Evolutionary conservation across 306 rosid genomes (phyloP).

Genomic region (Corylus americana): DNA sequence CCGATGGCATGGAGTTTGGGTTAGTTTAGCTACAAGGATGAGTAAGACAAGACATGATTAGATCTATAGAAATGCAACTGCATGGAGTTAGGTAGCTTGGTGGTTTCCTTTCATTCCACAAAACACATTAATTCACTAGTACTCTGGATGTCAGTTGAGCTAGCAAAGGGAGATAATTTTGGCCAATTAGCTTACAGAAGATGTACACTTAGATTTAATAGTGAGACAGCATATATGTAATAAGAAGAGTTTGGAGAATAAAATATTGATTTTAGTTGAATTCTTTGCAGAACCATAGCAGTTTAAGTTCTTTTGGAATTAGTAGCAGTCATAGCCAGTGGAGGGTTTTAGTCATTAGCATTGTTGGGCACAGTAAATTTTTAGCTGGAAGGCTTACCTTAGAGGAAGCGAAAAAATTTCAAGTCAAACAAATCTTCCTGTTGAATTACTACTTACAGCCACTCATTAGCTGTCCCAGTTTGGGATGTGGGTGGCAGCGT

Average conservation of each 20-base stretch:
- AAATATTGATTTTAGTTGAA: neutral
- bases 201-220: neutral
- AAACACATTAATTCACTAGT: neutral
- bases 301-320: neutral
- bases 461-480: neutral
- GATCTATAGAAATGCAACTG: neutral
- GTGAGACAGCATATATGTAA: neutral
- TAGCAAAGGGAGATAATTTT: neutral
- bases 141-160: neutral
- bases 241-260: neutral
- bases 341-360: neutral
- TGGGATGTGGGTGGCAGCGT: neutral
- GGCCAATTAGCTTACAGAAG: neutral
- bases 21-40: neutral
- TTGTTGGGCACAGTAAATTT: neutral
- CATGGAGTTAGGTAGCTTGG: neutral
- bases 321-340: neutral
- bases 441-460: neutral
- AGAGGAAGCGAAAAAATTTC: neutral
- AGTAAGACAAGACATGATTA: neutral
- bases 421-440: neutral
- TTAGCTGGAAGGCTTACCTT: neutral
- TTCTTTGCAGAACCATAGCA: neutral
- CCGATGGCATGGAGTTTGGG: neutral
- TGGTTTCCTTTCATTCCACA: neutral